Percentiles rank a stretch among this genome's conserved stretches.
phyloP scores from a whole-genome alignment of 352 stramenopile species.

The Phytophthora cactorum region DNA sequence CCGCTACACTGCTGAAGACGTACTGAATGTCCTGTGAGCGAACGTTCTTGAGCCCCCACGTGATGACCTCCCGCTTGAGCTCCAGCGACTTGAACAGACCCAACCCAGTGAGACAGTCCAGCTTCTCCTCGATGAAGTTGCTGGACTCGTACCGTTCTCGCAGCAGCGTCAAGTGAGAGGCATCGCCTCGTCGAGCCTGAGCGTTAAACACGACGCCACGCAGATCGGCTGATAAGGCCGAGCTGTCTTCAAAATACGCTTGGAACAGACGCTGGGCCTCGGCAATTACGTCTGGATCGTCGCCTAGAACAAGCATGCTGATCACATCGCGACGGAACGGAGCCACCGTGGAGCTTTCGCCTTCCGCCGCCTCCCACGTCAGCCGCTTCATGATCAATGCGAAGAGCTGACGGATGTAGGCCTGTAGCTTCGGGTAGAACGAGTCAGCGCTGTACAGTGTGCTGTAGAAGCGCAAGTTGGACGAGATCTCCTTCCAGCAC shows the following conservation, averaged over 20 bases:
- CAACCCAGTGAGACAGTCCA: constrained; percentile 78
- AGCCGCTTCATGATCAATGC: constrained; percentile 57
- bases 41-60: constrained; percentile 74
- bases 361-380: constrained; percentile 48
- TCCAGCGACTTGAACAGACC: constrained; percentile 64
- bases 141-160: constrained; percentile 71
- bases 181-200: constrained; percentile 54
- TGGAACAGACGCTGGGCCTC: constrained; percentile 65
- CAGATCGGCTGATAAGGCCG: constrained; percentile 63
- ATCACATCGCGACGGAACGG: constrained; percentile 79
- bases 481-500: constrained; percentile 83
- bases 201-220: constrained; percentile 71
- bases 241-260: constrained; percentile 61
- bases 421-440: constrained; percentile 68
- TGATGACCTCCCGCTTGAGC: constrained; percentile 69
- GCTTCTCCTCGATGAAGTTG: constrained; percentile 85
- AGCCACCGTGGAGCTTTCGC: constrained; percentile 55
- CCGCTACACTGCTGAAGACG: constrained; percentile 75
- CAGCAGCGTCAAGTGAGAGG: constrained; percentile 48
- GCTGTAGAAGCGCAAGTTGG: constrained; percentile 66
- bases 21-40: constrained; percentile 86
- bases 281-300: constrained; percentile 56
- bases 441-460: constrained; percentile 63
- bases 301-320: constrained; percentile 65
- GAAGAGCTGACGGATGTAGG: constrained; percentile 72